These are phyloP conservation scores for Bifiguratus adelaidae DNA, from an alignment of 192 early-diverging fungal species.

Conservation along the genomic window DNA sequence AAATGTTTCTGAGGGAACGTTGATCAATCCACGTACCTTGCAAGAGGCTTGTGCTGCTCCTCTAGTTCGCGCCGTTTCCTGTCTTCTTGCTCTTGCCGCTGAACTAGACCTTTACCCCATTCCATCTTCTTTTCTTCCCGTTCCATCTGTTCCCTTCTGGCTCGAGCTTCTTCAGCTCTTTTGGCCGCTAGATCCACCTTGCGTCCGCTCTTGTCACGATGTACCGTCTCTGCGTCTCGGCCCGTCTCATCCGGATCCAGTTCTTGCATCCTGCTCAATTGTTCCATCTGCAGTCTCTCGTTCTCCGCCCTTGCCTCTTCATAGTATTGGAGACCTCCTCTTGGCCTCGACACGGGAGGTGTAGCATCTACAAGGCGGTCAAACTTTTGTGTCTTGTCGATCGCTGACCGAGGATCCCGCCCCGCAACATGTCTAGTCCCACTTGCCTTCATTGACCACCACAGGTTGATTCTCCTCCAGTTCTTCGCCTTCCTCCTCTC, in stretches of 20 bases:
- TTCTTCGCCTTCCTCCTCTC: neutral
- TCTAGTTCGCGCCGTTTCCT: slow-evolving; percentile 22
- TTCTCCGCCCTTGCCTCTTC: slow-evolving; percentile 13
- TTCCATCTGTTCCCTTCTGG: slow-evolving; percentile 27
- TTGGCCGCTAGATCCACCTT: slow-evolving; percentile 13
- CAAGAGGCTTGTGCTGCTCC: slow-evolving; percentile 35
- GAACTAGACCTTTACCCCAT: slow-evolving; percentile 47
- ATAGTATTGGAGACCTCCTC: slow-evolving; percentile 14
- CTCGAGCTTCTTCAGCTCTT: slow-evolving; percentile 18
- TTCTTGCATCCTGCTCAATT: slow-evolving; percentile 2
- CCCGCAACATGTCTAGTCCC: no score
- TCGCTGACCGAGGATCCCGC: no score
- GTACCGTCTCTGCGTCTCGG: slow-evolving; percentile 14
- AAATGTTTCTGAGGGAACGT: neutral
- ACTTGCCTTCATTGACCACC: no score
- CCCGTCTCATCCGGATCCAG: slow-evolving; percentile 4
- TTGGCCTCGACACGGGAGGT: slow-evolving; percentile 16
- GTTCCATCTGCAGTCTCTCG: slow-evolving; percentile 4
- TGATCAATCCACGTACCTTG: slow-evolving; percentile 21
- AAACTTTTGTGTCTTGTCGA: no score
- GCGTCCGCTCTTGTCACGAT: slow-evolving; percentile 19
- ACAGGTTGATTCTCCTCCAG: no score
- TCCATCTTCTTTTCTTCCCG: slow-evolving; percentile 38
- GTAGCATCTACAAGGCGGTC: no score
- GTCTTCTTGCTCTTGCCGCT: slow-evolving; percentile 29